Base-by-base conservation (phyloP, 2,329 filamentous ascomycete genomes). In the Paecilomyces variotii region DNA sequence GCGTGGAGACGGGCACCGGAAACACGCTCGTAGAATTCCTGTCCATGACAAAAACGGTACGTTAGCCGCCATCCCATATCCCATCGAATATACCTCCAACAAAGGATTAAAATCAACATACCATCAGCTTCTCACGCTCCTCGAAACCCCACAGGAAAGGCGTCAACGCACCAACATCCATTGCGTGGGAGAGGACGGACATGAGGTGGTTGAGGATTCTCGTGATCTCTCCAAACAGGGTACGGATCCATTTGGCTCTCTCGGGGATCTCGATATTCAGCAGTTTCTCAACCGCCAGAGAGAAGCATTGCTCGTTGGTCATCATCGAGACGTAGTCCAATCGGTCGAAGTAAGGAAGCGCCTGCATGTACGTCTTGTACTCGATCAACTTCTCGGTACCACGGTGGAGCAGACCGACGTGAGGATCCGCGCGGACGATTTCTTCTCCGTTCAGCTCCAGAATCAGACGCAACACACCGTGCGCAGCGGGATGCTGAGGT, bases 11-110 rank as follows among this genome's bases (percentile, higher is more conserved):
- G 94, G 67, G 94, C 94, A 74, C 94, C 94, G 49, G 94, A 99
- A 60, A 99, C 95, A 81, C 94, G 91, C 79, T 99, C 94, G 76
- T 99, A 99, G 80, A 99, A 99, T 87, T 99, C 94, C 93, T 97
- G 65, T 57, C 62, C 53, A 53, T 50, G 57, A 51, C 14, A 19
- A 45, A 53, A 60, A 54, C 62, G 55, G 50, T 34, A 54, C 52
- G 58, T 67, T 19, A 70, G 65, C 49, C n/a, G 24, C 39, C 39
- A 19, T 14, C 2, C 14, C 6, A 2, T 45, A n/a, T 0, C n/a
- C n/a, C 39, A 19, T 6, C 4, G 7, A 9, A 3, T 19, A 24
- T 45, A 19, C 19, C 19, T 45, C 19, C 39, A 14, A 9, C n/a
- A 45, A 45, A 19, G n/a, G 14, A 45, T 19, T 7, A 19, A 9